Base-by-base conservation (phyloP, 192 early-diverging fungal genomes). In the Lunasporangiospora selenospora region DNA sequence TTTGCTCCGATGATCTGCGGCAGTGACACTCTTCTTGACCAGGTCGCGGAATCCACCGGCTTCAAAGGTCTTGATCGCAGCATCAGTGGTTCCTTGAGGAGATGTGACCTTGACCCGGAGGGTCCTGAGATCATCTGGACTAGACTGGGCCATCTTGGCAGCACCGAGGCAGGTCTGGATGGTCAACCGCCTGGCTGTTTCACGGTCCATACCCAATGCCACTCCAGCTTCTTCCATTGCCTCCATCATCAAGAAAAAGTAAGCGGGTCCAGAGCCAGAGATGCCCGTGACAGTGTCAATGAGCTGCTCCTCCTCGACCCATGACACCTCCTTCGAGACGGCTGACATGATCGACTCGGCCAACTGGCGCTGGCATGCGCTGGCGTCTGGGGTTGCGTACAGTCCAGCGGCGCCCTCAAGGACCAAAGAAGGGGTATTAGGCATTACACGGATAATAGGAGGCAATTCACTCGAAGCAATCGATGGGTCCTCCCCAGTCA, bases 181-280 rank as follows among this genome's bases (percentile, higher is more conserved):
- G 4, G 93, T 93, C 53, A 98, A 80, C 0, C 85, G 85, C 54
- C 84, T 80, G 4, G 94, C 94, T 5, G 89, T 86, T 21, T 90
- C 88, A 1, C 76, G 55, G 6, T 86, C 75, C 57, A 98, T 77
- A 4, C 96, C 96, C 43, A 92, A 73, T 12, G 85, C 84, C 0
- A 88, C 82, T 13, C 82, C 94, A 6, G 92, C 90, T 42, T 93
- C 83, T 67, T 93, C 88, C 82, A 95, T 89, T 5, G 87, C 87
- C 77, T 95, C 95, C 76, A 95, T 85, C 53, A 98, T 80, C 62
- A 95, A 75, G 80, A 98, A 98, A 76, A 98, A 98, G 69, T 98
- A 98, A 3, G 96, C 96, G 3, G 96, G 96, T 4, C 96, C 96
- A n/a, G 89, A 91, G 3, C 96, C 93, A 48, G 89, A 91, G n/a